A percentile compares a stretch with the other conserved stretches of the same genome.
Conservation (phyloP, 208 protist genomes). For the Leishmania turanica region DNA sequence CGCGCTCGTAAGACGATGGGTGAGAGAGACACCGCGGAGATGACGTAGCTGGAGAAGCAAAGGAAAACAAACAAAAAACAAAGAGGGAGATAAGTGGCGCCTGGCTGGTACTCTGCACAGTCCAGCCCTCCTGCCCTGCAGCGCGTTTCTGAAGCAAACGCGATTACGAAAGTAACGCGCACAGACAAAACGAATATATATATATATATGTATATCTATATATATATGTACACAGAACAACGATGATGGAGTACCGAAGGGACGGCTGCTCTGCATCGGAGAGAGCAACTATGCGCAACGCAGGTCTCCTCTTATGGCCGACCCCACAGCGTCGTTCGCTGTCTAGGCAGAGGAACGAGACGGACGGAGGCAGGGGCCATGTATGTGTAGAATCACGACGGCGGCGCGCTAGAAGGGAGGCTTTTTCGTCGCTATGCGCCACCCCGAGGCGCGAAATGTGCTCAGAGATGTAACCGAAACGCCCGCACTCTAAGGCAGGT, state of each 20-base stretch:
- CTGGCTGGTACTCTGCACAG: neutral
- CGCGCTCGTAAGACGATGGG: neutral
- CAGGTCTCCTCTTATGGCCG: neutral
- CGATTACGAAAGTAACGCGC: neutral
- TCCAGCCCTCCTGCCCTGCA: neutral
- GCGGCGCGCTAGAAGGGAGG: neutral
- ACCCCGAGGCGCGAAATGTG: too few relatives aligned
- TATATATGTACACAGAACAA: neutral
- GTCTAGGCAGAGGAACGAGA: neutral
- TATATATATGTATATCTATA: too few relatives aligned
- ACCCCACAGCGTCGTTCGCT: neutral
- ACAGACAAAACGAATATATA: neutral
- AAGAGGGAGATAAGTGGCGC: neutral
- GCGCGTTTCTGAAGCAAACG: neutral
- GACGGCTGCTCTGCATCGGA: too few relatives aligned
- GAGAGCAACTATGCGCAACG: neutral
- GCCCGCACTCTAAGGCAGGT: neutral
- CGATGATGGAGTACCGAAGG: neutral
- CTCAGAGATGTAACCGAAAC: neutral
- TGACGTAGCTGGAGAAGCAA: neutral
- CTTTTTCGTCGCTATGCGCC: neutral
- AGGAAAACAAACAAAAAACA: neutral
- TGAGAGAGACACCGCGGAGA: neutral
- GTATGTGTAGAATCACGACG: neutral
- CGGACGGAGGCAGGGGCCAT: neutral